Evolutionary conservation across 2,329 filamentous ascomycete genomes (phyloP).

Genomic region (Verticillium klebahnii): DNA sequence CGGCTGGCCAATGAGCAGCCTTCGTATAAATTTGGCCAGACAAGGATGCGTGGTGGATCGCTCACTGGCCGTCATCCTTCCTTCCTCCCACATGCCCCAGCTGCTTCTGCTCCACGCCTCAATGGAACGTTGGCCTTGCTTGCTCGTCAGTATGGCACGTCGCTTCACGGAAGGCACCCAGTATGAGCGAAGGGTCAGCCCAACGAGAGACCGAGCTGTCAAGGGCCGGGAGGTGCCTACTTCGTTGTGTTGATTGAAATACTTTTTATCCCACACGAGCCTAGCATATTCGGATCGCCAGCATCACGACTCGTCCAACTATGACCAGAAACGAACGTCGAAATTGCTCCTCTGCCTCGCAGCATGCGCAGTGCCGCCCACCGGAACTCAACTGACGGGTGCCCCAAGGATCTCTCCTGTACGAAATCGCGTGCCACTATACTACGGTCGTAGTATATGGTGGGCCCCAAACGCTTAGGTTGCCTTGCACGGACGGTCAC

Average conservation of each 20-base stretch:
- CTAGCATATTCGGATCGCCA: not conserved
- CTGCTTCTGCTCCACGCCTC: not conserved
- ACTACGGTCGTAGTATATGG: not conserved
- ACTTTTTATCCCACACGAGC: not conserved
- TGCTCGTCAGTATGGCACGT: not conserved
- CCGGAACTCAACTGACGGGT: not conserved
- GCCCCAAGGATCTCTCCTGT: not conserved
- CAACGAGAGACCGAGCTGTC: not conserved
- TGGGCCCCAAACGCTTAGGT: not conserved
- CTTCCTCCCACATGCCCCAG: not conserved
- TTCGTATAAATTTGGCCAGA: not conserved
- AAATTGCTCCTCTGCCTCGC: not conserved
- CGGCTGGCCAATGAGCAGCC: not conserved
- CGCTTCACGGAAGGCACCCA: not conserved
- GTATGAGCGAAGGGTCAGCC: not conserved
- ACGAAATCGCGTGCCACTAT: not conserved
- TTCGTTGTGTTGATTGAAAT: not conserved
- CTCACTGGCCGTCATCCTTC: not conserved
- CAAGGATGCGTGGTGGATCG: not conserved
- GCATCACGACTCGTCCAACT: not conserved
- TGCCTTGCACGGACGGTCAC: not conserved
- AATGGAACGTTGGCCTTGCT: not conserved
- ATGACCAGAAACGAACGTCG: not conserved
- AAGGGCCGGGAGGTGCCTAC: not conserved
- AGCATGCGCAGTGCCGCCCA: not conserved